Evolutionary conservation across 441 rosid genomes (phyloP).

Genomic region (Lepidium campestre): DNA sequence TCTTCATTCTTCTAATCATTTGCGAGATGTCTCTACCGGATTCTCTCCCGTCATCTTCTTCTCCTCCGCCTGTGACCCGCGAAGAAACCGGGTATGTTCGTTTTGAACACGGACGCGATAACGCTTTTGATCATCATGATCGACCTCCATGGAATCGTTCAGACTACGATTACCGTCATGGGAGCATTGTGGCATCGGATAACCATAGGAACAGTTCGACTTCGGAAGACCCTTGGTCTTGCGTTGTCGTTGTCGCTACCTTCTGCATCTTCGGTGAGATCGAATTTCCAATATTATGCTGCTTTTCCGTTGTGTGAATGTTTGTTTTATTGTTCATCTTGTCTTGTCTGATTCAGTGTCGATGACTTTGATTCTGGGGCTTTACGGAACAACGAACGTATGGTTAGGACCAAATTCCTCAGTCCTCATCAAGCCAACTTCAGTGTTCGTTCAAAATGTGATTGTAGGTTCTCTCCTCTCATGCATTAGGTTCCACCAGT

Average conservation of each 20-base stretch:
- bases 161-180: conserved; percentile 34
- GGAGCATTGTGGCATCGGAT: conserved; percentile 34
- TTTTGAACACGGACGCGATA: conserved; percentile 18
- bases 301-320: not conserved
- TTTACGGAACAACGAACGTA: conserved; percentile 63
- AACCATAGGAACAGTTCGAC: conserved; percentile 24
- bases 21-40: conserved; percentile 49
- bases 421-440: conserved; percentile 59
- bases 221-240: conserved; percentile 80
- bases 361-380: conserved; percentile 84
- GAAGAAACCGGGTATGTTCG: conserved; percentile 40
- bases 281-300: not conserved
- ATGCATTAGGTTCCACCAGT: not conserved
- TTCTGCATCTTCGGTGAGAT: conserved; percentile 82
- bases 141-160: conserved; percentile 37
- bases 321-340: not conserved
- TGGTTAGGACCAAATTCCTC: conserved; percentile 73
- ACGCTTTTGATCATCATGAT: conserved; percentile 20
- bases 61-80: conserved; percentile 33
- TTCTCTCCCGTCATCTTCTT: conserved; percentile 28
- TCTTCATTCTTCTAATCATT: not conserved
- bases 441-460: conserved; percentile 76
- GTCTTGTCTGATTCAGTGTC: conserved; percentile 46
- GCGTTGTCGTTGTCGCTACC: conserved; percentile 74
- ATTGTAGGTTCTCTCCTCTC: conserved; percentile 42